These are phyloP conservation scores for Larix kaempferi DNA, from an alignment of 75 land plant genomes.

Conservation along the genomic window DNA sequence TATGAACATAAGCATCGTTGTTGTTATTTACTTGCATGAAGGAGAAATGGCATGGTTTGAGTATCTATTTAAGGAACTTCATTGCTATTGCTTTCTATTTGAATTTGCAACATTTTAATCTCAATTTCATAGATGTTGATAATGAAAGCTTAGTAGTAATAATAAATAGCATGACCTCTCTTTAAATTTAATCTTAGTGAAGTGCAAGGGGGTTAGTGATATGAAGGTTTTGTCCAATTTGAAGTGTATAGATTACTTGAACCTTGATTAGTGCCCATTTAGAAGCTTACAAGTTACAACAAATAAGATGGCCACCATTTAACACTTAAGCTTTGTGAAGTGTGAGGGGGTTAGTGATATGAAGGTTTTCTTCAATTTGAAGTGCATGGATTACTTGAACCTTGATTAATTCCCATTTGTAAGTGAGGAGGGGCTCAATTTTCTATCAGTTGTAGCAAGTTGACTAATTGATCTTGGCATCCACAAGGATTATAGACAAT, in stretches of 20 bases:
- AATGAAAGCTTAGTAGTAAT: slow-evolving; percentile 24
- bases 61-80: slow-evolving; percentile 29
- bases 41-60: slow-evolving; percentile 18
- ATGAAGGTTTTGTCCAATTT: slow-evolving; percentile 20
- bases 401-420: slow-evolving; percentile 38
- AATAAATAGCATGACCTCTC: slow-evolving; percentile 17
- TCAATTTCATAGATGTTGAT: slow-evolving; percentile 41
- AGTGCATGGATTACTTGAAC: slow-evolving; percentile 21
- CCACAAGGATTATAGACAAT: too few relatives aligned
- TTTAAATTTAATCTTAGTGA: slow-evolving; percentile 24
- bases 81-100: slow-evolving; percentile 23
- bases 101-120: slow-evolving; percentile 22
- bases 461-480: too few relatives aligned
- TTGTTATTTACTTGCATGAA: too few relatives aligned
- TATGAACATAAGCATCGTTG: too few relatives aligned
- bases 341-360: slow-evolving; percentile 26
- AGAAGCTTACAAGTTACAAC: slow-evolving; percentile 26
- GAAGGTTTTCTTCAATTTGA: slow-evolving; percentile 16
- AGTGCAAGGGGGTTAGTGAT: slow-evolving; percentile 24
- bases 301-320: slow-evolving; percentile 18
- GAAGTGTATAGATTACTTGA: slow-evolving; percentile 22
- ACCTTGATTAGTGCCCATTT: slow-evolving; percentile 35
- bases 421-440: slow-evolving; percentile 36
- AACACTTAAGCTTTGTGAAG: slow-evolving; percentile 23
- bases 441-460: slow-evolving; percentile 17